Conservation (phyloP, 176 grass and related monocot genomes). For the Zoysia japonica region DNA sequence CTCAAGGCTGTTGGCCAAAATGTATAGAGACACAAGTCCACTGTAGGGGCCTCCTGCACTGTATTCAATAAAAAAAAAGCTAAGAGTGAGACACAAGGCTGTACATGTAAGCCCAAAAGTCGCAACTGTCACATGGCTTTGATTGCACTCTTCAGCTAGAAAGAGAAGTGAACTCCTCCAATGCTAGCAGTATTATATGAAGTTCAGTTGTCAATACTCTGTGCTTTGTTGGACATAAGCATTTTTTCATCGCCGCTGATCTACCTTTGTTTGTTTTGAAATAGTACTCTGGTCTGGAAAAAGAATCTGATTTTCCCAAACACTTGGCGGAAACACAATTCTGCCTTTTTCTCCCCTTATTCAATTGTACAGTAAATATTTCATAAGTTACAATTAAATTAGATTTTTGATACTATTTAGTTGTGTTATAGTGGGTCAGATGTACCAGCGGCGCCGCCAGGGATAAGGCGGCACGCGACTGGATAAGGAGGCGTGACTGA, state of each 20-base stretch:
- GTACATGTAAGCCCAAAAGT: background rate
- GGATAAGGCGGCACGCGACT: too few species aligned
- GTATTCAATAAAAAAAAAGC: background rate
- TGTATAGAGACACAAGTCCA: background rate
- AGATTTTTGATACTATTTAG: background rate
- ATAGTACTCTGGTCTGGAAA: background rate
- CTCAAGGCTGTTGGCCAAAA: too few species aligned
- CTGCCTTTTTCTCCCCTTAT: background rate
- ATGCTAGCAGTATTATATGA: background rate
- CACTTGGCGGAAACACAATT: background rate
- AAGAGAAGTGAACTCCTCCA: background rate
- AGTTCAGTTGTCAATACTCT: background rate
- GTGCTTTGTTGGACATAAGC: background rate
- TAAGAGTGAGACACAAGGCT: background rate
- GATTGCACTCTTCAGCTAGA: background rate
- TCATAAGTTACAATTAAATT: background rate
- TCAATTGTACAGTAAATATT: too few species aligned
- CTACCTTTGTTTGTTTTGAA: too few species aligned
- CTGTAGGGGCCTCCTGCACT: background rate
- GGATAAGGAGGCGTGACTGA: too few species aligned
- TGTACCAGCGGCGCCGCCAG: too few species aligned
- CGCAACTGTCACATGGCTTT: background rate
- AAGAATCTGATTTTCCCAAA: background rate
- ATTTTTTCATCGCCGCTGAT: too few species aligned
- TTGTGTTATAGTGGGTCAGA: too few species aligned